Evolutionary conservation across 2,329 filamentous ascomycete species (phyloP), one percentile per base, ranked within the genome.

Genomic region (Emericellopsis atlantica): DNA sequence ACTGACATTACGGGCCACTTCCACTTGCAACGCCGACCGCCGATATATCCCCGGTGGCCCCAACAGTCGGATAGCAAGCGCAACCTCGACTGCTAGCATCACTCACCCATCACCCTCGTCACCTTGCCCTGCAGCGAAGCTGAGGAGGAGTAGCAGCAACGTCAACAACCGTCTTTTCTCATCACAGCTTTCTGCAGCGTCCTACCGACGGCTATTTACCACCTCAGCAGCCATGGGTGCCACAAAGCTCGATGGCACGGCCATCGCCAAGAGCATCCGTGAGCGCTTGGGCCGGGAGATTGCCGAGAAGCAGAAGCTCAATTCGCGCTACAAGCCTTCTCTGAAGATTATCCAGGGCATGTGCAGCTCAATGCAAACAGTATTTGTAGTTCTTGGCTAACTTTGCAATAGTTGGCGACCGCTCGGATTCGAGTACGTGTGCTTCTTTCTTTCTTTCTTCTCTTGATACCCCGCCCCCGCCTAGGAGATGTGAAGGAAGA

Each of bases 261-360:
- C 86, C 59, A 88, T 96, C 67, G 92, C 92, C 52, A 93, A 90
- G 70, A 75, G 70, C 58, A 95, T 96, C 59, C 82, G 92, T 46
- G 85, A 89, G 67, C 74, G 74, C 46, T 74, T 98, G 54, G 81
- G 81, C 53, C 68, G 67, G 37, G 81, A 95, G 63, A 93, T 98
- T 62, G 74, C 77, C 51, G 71, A 84, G 59, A 83, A 79, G 59
- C 90, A 95, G 64, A 74, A 77, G 64, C 63, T 70, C 45, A 95
- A 95, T 60, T 84, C 90, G 33, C 76, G 88, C 52, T 98, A 88
- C 70, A 80, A 81, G 66, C 92, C 92, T 40, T 84, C 76, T 49
- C 72, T 98, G 59, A 92, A 88, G 61, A 98, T 98, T 60, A 82
- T 98, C 50, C 92, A 98, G 76, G 84, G 86, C 89, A 61, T 53